phyloP scores from a whole-genome alignment of 768 basidiomycete species.

The Trametes cinnabarina region DNA sequence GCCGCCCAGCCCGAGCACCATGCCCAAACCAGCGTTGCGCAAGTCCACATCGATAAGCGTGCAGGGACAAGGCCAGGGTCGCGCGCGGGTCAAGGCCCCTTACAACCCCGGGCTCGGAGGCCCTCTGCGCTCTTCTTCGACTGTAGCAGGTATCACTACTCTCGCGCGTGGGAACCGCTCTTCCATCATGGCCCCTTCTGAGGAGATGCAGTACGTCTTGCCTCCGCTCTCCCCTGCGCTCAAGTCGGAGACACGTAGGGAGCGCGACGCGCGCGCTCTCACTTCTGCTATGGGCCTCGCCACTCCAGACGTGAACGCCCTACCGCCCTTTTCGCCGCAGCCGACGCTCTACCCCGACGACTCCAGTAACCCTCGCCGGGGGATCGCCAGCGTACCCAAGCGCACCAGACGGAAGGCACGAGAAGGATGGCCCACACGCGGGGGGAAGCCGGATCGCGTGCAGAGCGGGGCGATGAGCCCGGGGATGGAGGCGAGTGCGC shows the following conservation, averaged over 20 bases:
- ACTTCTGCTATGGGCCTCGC: constrained; percentile 38
- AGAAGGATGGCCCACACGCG: neutral
- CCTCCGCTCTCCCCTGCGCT: constrained; percentile 34
- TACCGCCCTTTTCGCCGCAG: constrained; percentile 49
- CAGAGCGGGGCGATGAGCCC: constrained; percentile 36
- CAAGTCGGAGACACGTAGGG: constrained; percentile 44
- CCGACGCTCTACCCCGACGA: constrained; percentile 72
- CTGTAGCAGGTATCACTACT: constrained; percentile 26
- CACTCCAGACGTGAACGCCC: constrained; percentile 18
- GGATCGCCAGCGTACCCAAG: constrained; percentile 28
- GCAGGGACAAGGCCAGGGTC: constrained; percentile 32
- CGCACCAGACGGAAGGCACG: constrained; percentile 14
- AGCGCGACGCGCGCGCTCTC: constrained; percentile 38
- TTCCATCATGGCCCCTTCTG: constrained; percentile 33
- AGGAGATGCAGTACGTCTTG: constrained; percentile 33
- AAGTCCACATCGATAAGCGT: constrained; percentile 19
- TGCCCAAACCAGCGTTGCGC: constrained; percentile 22
- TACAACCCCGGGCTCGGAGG: constrained; percentile 47
- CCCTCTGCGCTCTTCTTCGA: constrained; percentile 53
- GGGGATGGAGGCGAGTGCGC: constrained; percentile 43
- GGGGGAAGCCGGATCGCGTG: constrained; percentile 21
- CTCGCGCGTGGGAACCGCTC: constrained; percentile 24
- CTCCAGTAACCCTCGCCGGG: constrained; percentile 62
- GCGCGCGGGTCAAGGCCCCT: constrained; percentile 66
- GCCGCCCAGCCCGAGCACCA: constrained; percentile 25